phyloP scores from a whole-genome alignment of 176 grass and related monocot species.

The Dactylis glomerata region DNA sequence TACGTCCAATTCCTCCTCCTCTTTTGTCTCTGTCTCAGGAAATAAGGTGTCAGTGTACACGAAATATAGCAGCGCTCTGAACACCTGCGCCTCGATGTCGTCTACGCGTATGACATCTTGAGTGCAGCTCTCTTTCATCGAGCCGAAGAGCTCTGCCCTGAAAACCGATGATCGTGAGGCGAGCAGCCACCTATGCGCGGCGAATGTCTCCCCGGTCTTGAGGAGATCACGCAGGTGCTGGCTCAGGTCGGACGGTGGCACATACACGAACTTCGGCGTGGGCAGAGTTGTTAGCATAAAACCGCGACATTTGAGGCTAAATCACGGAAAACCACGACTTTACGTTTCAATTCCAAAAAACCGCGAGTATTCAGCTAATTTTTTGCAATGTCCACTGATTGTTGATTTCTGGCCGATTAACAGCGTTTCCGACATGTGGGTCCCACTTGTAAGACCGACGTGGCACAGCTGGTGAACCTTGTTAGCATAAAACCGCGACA shows the following conservation, averaged over 20 bases:
- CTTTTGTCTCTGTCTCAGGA: neutral
- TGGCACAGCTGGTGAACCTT: too few species aligned
- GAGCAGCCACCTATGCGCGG: neutral
- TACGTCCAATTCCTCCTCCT: neutral
- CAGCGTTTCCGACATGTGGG: too few species aligned
- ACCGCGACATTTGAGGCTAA: too few species aligned
- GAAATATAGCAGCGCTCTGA: neutral
- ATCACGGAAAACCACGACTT: too few species aligned
- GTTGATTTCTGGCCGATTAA: too few species aligned
- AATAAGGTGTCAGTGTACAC: neutral
- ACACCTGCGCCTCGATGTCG: neutral
- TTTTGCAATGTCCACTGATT: too few species aligned
- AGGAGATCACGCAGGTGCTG: conserved; percentile 28
- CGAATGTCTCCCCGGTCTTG: neutral
- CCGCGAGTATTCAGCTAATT: too few species aligned
- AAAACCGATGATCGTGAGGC: neutral
- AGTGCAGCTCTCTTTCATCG: neutral
- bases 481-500: too few species aligned
- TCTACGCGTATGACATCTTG: neutral
- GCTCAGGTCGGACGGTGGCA: conserved; percentile 28
- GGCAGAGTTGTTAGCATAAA: too few species aligned
- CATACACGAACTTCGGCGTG: neutral
- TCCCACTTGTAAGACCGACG: too few species aligned
- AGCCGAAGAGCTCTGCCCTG: neutral
- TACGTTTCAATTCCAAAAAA: too few species aligned